These are phyloP conservation scores for Ophiocordyceps camponoti-rufipedis DNA, from an alignment of 2,329 filamentous ascomycete genomes.

Conservation along the genomic window DNA sequence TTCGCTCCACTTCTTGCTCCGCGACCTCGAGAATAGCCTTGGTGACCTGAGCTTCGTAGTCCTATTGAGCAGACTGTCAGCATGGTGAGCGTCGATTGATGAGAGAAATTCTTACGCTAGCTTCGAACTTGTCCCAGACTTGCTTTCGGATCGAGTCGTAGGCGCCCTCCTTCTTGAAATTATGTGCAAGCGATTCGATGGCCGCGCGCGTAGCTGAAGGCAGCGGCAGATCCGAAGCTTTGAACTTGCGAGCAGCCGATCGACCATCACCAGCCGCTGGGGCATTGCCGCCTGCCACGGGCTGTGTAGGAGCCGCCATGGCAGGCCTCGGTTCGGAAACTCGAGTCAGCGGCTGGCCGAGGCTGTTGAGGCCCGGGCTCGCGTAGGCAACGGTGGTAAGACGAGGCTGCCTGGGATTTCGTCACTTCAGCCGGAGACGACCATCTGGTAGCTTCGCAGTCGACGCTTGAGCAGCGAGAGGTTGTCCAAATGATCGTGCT, in stretches of 20 bases:
- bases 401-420: too few relatives aligned
- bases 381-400: too few relatives aligned
- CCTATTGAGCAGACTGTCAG: constrained; percentile 24
- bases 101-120: constrained; percentile 33
- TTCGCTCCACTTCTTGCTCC: constrained; percentile 56
- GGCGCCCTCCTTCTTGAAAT: constrained; percentile 72
- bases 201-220: constrained; percentile 53
- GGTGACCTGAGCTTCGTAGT: constrained; percentile 49
- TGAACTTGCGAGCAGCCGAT: constrained; percentile 32
- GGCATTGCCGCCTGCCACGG: too few relatives aligned
- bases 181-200: constrained; percentile 59
- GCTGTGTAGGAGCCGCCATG: constrained; percentile 9
- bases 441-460: neutral
- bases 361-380: too few relatives aligned
- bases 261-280: constrained; percentile 5
- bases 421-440: too few relatives aligned
- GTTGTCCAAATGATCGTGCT: neutral
- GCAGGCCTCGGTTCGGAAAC: neutral
- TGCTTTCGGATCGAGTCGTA: constrained; percentile 65
- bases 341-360: too few relatives aligned
- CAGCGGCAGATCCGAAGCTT: constrained; percentile 57
- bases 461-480: neutral
- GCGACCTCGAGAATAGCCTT: constrained; percentile 51
- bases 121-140: constrained; percentile 57
- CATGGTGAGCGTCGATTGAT: neutral